Evolutionary conservation across 176 grass and related monocot genomes (phyloP), one percentile per base, ranked within the genome.

Genomic region (Oryza punctata): DNA sequence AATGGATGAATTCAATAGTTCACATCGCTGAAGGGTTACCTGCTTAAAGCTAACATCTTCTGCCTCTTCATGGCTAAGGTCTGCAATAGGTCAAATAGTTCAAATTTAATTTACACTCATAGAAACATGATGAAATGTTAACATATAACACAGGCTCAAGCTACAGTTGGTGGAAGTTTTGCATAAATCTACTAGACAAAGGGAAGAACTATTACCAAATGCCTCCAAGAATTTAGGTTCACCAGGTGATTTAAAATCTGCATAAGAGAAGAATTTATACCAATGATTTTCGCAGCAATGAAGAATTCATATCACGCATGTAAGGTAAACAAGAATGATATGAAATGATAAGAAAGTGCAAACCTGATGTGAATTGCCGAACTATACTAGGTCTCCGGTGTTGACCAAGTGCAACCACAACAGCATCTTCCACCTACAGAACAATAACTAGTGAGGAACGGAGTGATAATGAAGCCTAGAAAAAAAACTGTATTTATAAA

Each of bases 11-110:
- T 65, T 70, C 27, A 13, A 83, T 32, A 78, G 19, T 85, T 78
- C 82, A 78, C 78, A 66, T 50, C 40, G 49, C 78, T 24, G 63
- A 86, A 77, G 30, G 75, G 30, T 85, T 82, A 99, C 97, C 88
- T 99, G 93, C 67, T 99, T 99, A 74, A 99, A 99, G 64, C 75
- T 85, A 85, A 99, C 89, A 89, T 99, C 97, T 86, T 99, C 93
- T 12, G 84, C 86, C 71, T 99, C 97, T 83, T 94, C 97, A 41
- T 87, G 85, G 78, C 89, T 90, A 76, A 99, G 93, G 79, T 99
- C 97, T 99, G 84, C 80, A 76, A 90, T 67, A 90, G n/a, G 68
- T 69, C 44, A 85, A 90, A 80, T 13, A 77, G 21, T 82, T 73
- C 68, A 69, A 80, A 44, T 35, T 86, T 28, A 26, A 85, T 63